A percentile compares a stretch with the other conserved stretches of the same genome.
phyloP scores from a whole-genome alignment of 192 early-diverging fungal genomes.

The Obelidium mucronatum region DNA sequence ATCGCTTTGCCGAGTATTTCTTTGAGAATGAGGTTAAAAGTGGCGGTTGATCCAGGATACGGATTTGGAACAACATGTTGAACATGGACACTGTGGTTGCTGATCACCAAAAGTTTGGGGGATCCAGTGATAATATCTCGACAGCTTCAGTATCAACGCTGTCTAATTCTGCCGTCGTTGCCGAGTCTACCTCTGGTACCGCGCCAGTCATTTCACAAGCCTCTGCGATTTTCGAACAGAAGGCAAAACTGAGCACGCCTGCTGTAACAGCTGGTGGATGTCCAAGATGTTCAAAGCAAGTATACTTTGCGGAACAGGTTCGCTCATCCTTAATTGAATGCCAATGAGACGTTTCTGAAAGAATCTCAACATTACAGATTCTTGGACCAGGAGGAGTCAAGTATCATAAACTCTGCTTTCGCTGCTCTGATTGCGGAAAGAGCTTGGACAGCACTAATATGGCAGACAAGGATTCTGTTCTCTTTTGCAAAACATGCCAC shows the following conservation, averaged over 20 bases:
- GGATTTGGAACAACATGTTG: constrained; percentile 46
- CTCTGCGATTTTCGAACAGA: constrained; percentile 14
- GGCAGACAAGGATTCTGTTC: constrained; percentile 48
- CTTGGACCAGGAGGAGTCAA: constrained; percentile 54
- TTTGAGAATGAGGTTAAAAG: too few species aligned
- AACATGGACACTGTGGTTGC: constrained; percentile 39
- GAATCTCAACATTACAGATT: too few species aligned
- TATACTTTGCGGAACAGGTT: constrained; percentile 50
- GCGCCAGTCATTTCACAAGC: too few species aligned
- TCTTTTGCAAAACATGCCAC: constrained; percentile 55
- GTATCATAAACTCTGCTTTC: constrained; percentile 60
- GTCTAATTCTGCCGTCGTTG: too few species aligned
- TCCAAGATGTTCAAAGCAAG: constrained; percentile 51
- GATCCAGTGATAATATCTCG: too few species aligned
- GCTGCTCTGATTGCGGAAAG: constrained; percentile 46
- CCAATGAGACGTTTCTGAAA: background rate
- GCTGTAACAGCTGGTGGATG: constrained; percentile 35
- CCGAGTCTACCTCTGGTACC: too few species aligned
- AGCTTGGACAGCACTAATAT: constrained; percentile 49
- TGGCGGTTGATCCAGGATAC: too few species aligned
- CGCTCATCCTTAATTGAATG: background rate
- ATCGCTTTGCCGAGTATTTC: constrained; percentile 21
- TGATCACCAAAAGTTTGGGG: constrained; percentile 16
- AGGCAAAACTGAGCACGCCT: constrained; percentile 24
- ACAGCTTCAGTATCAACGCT: too few species aligned